A percentile compares a stretch with the other conserved stretches of the same genome.
These are phyloP conservation scores for Pezicula rhizophila DNA, from an alignment of 2,329 filamentous ascomycete species.

Conservation along the genomic window DNA sequence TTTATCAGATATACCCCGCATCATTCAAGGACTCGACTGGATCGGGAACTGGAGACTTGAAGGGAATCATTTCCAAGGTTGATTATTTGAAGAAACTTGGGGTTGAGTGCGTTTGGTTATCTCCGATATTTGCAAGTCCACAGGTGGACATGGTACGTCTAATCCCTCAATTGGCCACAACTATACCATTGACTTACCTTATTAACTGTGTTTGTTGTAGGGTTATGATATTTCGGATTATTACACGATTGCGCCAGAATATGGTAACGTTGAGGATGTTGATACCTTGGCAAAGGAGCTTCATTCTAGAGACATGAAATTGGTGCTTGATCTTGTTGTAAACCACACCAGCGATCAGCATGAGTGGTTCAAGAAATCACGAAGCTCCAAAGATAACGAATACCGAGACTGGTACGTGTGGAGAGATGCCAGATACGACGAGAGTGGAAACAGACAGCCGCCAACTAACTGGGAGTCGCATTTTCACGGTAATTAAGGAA, in stretches of 20 bases:
- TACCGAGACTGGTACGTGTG: slow-evolving; percentile 62
- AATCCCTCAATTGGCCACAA: not conserved
- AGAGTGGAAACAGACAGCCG: slow-evolving; percentile 55
- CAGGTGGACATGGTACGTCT: slow-evolving; percentile 62
- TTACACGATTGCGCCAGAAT: slow-evolving; percentile 54
- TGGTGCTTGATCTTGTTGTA: slow-evolving; percentile 69
- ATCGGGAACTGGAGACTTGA: slow-evolving; percentile 54
- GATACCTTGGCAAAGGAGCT: slow-evolving; percentile 53
- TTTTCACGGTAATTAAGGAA: slow-evolving; percentile 30
- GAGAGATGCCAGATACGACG: slow-evolving; percentile 46
- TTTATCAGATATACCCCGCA: slow-evolving; percentile 53
- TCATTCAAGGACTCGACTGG: slow-evolving; percentile 51
- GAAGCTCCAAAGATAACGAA: slow-evolving; percentile 39
- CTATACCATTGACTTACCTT: too few species aligned
- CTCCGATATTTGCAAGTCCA: slow-evolving; percentile 56
- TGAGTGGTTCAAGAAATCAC: slow-evolving; percentile 53
- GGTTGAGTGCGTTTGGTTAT: slow-evolving; percentile 59
- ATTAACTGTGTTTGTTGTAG: slow-evolving; percentile 33
- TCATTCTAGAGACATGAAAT: slow-evolving; percentile 57
- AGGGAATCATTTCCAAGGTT: slow-evolving; percentile 53
- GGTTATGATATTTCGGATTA: slow-evolving; percentile 66
- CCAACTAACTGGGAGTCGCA: slow-evolving; percentile 68
- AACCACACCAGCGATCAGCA: slow-evolving; percentile 72
- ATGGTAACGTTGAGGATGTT: slow-evolving; percentile 60
- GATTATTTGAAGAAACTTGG: slow-evolving; percentile 54